Evolutionary conservation across 305 asterid species (phyloP).

Genomic region (Fraxinus sp.): DNA sequence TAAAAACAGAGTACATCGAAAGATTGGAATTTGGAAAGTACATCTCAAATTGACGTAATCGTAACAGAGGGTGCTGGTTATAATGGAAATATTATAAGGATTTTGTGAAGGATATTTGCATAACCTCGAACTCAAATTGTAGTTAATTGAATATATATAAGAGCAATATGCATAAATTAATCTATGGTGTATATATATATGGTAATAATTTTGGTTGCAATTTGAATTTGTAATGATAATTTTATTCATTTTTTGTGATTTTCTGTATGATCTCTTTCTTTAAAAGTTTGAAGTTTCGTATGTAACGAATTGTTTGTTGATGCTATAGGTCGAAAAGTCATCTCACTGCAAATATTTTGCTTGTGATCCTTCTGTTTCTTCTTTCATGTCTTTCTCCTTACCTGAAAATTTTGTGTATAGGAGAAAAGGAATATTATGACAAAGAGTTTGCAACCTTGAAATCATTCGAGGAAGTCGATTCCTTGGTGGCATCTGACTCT

Average conservation of each 20-base stretch:
- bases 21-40: not conserved
- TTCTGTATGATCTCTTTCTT: not conserved
- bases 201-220: not conserved
- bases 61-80: not conserved
- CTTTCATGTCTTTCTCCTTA: not conserved
- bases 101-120: not conserved
- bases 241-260: not conserved
- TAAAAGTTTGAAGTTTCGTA: not conserved
- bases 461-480: constrained; percentile 73
- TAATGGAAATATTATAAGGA: not conserved
- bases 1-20: not conserved
- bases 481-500: constrained; percentile 40
- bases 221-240: not conserved
- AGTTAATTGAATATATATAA: not conserved
- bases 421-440: constrained; percentile 75
- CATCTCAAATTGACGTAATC: not conserved
- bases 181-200: not conserved
- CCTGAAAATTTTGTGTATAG: constrained; percentile 30
- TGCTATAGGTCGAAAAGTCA: not conserved
- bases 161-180: not conserved
- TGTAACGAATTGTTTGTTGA: not conserved
- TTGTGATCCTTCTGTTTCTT: not conserved
- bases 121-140: not conserved
- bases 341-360: not conserved
- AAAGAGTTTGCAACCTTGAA: constrained; percentile 64